Base-by-base conservation (phyloP, 129 eudicot genomes). In the Smallanthus sonchifolius region DNA sequence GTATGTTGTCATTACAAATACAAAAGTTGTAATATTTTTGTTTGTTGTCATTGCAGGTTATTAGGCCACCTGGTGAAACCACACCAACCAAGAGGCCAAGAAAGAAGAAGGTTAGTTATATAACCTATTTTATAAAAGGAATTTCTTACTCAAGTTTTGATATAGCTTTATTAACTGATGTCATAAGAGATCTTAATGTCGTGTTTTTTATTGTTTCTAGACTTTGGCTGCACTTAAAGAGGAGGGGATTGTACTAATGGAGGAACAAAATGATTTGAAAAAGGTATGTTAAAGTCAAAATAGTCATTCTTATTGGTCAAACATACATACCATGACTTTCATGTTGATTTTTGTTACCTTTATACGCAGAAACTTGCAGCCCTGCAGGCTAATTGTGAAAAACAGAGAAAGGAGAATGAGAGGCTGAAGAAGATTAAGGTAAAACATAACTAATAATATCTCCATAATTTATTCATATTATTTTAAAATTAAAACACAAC, bases 21-120 rank as follows among this genome's bases (percentile, higher is more conserved):
- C 47, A 32, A 61, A 13, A 56, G 48, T 24, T 67, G 37, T 56
- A 5, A 2, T n/a, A 35, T 39, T 65, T 52, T 66, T 44, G n/a
- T n/a, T n/a, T n/a, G n/a, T n/a, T n/a, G 10, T 9, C 3, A 34
- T 61, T 82, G 71, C 86, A 85, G 86, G 75, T 76, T 42, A 67
- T 76, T 42, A 67, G 15, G 9, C 63, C 49, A 15, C 61, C 73
- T 28, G 35, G 79, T 54, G 87, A 83, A 37, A 77, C 70, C 6
- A 64, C 81, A 4, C 51, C 79, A 40, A n/a, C 83, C 64, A 86
- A 86, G 83, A 83, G 87, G 75, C 73, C 87, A 56, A 86, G 85
- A 86, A 86, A 83, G 77, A 86, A 77, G 74, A 86, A 83, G 81
- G 87, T 83, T 74, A 82, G 77, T 17, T 36, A 51, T 5, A 30